Evolutionary conservation across 768 basidiomycete species (phyloP).

Genomic region (Amanita muscaria): DNA sequence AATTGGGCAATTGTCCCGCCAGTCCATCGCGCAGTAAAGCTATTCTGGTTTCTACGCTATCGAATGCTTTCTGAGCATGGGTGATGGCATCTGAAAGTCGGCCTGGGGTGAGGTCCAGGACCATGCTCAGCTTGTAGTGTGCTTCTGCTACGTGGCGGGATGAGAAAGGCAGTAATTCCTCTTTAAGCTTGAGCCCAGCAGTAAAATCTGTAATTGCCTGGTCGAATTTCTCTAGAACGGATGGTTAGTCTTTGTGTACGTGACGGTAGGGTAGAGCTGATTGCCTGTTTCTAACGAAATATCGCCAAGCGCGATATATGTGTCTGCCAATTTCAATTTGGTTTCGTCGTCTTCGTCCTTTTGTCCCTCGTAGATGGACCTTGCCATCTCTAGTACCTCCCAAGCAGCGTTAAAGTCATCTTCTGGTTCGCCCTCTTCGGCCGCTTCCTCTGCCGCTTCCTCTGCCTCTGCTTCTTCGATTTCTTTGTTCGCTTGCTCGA

Average conservation of each 20-base stretch:
- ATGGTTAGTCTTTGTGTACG: not conserved
- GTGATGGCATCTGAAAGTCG: conserved; percentile 72
- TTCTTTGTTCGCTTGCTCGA: conserved; percentile 39
- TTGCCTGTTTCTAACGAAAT: conserved; percentile 94
- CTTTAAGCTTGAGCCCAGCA: conserved; percentile 66
- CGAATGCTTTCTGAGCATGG: conserved; percentile 74
- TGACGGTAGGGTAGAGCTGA: conserved; percentile 18
- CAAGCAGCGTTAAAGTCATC: conserved; percentile 98
- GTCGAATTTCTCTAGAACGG: conserved; percentile 78
- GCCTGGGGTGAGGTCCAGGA: conserved; percentile 83
- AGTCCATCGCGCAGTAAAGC: conserved; percentile 45
- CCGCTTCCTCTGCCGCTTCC: conserved; percentile 39
- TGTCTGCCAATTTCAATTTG: conserved; percentile 83
- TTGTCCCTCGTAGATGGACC: conserved; percentile 74
- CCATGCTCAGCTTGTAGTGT: conserved; percentile 91
- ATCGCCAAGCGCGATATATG: conserved; percentile 85
- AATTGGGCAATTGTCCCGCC: conserved; percentile 27
- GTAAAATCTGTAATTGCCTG: conserved; percentile 88
- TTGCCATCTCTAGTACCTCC: conserved; percentile 93
- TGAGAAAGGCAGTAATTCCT: conserved; percentile 66
- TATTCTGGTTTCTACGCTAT: conserved; percentile 67
- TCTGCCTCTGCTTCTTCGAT: conserved; percentile 42
- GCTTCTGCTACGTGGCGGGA: conserved; percentile 91
- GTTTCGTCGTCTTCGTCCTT: conserved; percentile 49
- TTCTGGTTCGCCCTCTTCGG: conserved; percentile 74